Conservation (phyloP, 1,139 yeast genomes). For the Arxiozyma heterogenica region DNA sequence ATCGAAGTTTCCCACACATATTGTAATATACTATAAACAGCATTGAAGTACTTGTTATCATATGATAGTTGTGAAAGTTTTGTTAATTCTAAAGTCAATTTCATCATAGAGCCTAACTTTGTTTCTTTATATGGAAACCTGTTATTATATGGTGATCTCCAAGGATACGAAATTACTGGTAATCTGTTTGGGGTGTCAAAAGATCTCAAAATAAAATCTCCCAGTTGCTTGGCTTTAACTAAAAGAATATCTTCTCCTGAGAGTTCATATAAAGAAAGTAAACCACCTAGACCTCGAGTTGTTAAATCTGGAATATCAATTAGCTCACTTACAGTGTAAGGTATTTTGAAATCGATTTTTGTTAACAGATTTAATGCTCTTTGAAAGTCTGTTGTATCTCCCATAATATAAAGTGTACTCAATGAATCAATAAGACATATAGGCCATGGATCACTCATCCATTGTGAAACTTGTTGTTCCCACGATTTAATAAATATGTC, state of each 20-base stretch:
- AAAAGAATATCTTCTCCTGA: constrained; percentile 47
- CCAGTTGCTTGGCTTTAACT: constrained; percentile 52
- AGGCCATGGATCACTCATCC: constrained; percentile 17
- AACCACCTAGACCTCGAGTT: constrained; percentile 64
- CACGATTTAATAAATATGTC: constrained; percentile 12
- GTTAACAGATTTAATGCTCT: constrained; percentile 45
- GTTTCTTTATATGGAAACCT: constrained; percentile 40
- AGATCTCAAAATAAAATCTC: constrained; percentile 57
- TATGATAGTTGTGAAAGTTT: constrained; percentile 60
- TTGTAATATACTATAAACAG: constrained; percentile 38
- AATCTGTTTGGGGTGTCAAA: constrained; percentile 62
- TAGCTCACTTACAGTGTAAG: constrained; percentile 16
- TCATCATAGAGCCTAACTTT: constrained; percentile 58
- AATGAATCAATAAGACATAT: constrained; percentile 49
- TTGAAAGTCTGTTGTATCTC: constrained; percentile 43
- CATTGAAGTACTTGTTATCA: constrained; percentile 41
- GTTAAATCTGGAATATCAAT: constrained; percentile 69
- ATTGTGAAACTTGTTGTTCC: constrained; percentile 12
- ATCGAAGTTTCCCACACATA: constrained; percentile 33
- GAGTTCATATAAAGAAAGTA: constrained; percentile 60
- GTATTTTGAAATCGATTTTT: constrained; percentile 32
- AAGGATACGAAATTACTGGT: constrained; percentile 57
- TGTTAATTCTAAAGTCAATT: constrained; percentile 61
- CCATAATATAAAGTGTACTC: constrained; percentile 62
- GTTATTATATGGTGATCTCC: constrained; percentile 41